Percentiles rank a stretch among this genome's conserved stretches.
phyloP scores from a whole-genome alignment of 1,284 basidiomycete species.

The Grifola frondosa region DNA sequence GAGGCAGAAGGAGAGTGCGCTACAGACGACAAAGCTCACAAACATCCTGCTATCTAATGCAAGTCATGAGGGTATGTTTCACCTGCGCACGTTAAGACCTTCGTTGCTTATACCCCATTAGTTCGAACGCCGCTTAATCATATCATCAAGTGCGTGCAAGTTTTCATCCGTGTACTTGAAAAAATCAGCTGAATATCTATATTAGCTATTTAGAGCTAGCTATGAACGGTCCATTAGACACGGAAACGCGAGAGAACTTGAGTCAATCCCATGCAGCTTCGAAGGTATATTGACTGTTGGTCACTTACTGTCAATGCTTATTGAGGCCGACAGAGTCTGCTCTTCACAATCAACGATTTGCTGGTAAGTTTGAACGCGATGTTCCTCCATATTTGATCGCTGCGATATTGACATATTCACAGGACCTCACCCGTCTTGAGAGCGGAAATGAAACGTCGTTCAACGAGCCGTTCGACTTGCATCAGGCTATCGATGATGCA shows the following conservation, averaged over 20 bases:
- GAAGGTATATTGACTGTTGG: constrained; percentile 45
- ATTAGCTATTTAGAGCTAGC: constrained; percentile 82
- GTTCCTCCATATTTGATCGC: not conserved
- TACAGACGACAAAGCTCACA: constrained; percentile 78
- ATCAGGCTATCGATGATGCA: constrained; percentile 68
- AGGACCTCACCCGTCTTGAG: constrained; percentile 83
- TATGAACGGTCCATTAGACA: constrained; percentile 76
- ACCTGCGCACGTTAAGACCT: constrained; percentile 6
- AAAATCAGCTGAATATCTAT: constrained; percentile 4
- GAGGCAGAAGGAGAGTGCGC: constrained; percentile 81
- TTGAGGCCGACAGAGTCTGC: constrained; percentile 48
- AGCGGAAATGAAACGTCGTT: constrained; percentile 79
- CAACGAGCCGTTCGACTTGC: constrained; percentile 81
- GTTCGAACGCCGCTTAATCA: constrained; percentile 76
- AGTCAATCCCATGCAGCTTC: constrained; percentile 80
- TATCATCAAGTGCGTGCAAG: constrained; percentile 60
- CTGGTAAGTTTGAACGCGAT: constrained; percentile 48
- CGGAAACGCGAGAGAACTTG: constrained; percentile 79
- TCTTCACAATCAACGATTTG: constrained; percentile 87
- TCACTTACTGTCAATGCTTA: constrained; percentile 4
- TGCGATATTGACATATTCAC: constrained; percentile 13
- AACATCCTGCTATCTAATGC: constrained; percentile 85
- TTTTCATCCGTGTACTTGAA: not conserved
- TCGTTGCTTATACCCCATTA: constrained; percentile 23
- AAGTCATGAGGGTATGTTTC: constrained; percentile 71